Percentiles rank a stretch among this genome's conserved stretches.
These are phyloP conservation scores for Apodospora peruviana DNA, from an alignment of 495 filamentous ascomycete genomes.

Conservation along the genomic window DNA sequence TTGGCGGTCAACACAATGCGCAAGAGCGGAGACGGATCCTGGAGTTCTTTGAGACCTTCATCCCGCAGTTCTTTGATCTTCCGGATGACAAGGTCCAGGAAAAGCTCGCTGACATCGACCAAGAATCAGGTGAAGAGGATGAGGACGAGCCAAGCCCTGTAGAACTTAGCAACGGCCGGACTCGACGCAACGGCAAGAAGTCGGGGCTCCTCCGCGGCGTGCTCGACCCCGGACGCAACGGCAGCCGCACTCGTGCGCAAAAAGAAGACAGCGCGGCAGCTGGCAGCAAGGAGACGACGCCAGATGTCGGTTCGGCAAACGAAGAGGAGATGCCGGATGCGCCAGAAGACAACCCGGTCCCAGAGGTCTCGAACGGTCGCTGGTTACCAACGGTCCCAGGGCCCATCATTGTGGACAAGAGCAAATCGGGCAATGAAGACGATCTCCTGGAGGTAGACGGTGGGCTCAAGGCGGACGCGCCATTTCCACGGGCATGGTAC, in stretches of 20 bases:
- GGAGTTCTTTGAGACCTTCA: conserved; percentile 81
- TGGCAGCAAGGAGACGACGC: conserved; percentile 80
- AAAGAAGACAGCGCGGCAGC: conserved; percentile 68
- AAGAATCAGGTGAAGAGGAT: conserved; percentile 62
- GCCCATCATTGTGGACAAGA: conserved; percentile 38
- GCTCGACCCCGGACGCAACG: conserved; percentile 70
- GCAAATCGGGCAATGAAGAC: conserved; percentile 28
- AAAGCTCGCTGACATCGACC: conserved; percentile 65
- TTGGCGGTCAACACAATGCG: conserved; percentile 58
- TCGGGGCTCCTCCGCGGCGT: conserved; percentile 79
- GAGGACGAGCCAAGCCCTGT: conserved; percentile 53
- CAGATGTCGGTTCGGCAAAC: conserved; percentile 66
- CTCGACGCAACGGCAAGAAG: conserved; percentile 67
- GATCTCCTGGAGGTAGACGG: conserved; percentile 44
- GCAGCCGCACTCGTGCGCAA: conserved; percentile 51
- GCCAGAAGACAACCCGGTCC: conserved; percentile 37
- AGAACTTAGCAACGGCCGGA: conserved; percentile 54
- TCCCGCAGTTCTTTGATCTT: conserved; percentile 84
- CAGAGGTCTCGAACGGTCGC: conserved; percentile 51
- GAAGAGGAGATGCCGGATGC: conserved; percentile 59
- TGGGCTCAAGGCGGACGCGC: conserved; percentile 70
- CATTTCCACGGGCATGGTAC: conserved; percentile 71
- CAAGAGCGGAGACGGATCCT: conserved; percentile 70
- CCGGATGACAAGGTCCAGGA: conserved; percentile 68
- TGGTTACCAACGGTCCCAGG: conserved; percentile 46